Conservation (phyloP, 371 early-diverging fungal species). For the Mucor irregularis region DNA sequence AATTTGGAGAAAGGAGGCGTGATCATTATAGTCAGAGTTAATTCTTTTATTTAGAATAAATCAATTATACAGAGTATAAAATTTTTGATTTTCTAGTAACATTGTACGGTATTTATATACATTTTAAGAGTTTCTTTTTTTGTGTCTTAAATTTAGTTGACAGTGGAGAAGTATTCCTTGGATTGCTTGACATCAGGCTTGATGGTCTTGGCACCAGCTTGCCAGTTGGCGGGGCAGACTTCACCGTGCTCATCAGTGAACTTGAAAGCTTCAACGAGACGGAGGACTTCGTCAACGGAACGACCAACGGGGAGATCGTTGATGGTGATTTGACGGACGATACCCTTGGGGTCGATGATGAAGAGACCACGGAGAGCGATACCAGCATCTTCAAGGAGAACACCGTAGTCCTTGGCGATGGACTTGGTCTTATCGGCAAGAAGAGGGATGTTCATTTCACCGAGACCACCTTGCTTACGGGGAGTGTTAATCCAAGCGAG, state of each 20-base stretch:
- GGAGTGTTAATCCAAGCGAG: conserved; percentile 69
- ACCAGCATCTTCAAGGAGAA: conserved; percentile 68
- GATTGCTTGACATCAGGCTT: conserved; percentile 72
- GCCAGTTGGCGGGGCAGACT: conserved; percentile 90
- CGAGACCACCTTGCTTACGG: conserved; percentile 81
- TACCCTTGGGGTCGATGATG: conserved; percentile 76
- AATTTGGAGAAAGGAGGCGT: too few species aligned
- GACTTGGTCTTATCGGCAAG: conserved; percentile 73
- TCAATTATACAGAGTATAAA: too few species aligned
- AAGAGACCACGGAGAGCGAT: conserved; percentile 63
- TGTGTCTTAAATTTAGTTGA: conserved; percentile 18
- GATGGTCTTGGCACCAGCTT: conserved; percentile 70
- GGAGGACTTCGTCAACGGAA: conserved; percentile 71
- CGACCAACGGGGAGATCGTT: conserved; percentile 82
- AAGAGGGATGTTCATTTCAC: conserved; percentile 70
- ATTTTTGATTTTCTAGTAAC: too few species aligned
- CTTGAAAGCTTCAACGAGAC: conserved; percentile 80
- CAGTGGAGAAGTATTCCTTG: conserved; percentile 73
- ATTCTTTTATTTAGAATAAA: too few species aligned
- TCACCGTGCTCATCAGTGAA: conserved; percentile 70
- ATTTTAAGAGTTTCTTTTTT: too few species aligned
- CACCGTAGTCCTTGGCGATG: conserved; percentile 71
- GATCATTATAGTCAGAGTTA: too few species aligned
- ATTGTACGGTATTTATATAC: too few species aligned
- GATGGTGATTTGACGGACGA: conserved; percentile 56